These are phyloP conservation scores for Leptographium flavum DNA, from an alignment of 2,329 filamentous ascomycete species.

Conservation along the genomic window DNA sequence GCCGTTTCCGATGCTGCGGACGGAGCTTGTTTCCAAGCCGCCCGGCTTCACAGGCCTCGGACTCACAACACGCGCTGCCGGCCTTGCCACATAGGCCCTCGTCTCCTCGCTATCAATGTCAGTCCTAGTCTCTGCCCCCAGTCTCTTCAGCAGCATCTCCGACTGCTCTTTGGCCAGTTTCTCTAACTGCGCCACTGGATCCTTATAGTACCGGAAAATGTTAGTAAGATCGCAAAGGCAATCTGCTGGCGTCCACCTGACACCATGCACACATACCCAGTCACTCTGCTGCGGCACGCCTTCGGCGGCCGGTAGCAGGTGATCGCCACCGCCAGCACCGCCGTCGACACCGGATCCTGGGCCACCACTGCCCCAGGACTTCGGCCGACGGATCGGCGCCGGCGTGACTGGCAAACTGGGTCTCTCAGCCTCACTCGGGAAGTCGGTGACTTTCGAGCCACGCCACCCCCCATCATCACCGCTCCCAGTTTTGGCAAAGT, in stretches of 20 bases:
- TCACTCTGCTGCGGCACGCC: conserved; percentile 79
- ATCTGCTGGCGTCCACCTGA: conserved; percentile 32
- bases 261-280: conserved; percentile 72
- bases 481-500: neutral
- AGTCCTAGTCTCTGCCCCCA: conserved; percentile 20
- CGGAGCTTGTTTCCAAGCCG: conserved; percentile 13
- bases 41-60: conserved; percentile 20
- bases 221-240: conserved; percentile 44
- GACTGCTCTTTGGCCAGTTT: conserved; percentile 54
- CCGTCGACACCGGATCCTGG: conserved; percentile 30
- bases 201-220: conserved; percentile 38
- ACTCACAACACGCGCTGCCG: conserved; percentile 21
- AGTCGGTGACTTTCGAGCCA: conserved; percentile 66
- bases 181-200: conserved; percentile 55
- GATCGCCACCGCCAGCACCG: conserved; percentile 25
- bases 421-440: conserved; percentile 67
- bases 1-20: conserved; percentile 13
- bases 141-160: conserved; percentile 41
- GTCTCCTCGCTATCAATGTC: conserved; percentile 14
- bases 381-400: conserved; percentile 57
- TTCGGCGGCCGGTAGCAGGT: conserved; percentile 57
- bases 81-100: conserved; percentile 30
- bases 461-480: conserved; percentile 14
- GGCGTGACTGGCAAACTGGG: conserved; percentile 86
- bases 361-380: conserved; percentile 46